These are phyloP conservation scores for Geotrichum restrictum DNA, from an alignment of 1,139 yeast genomes.

Conservation along the genomic window DNA sequence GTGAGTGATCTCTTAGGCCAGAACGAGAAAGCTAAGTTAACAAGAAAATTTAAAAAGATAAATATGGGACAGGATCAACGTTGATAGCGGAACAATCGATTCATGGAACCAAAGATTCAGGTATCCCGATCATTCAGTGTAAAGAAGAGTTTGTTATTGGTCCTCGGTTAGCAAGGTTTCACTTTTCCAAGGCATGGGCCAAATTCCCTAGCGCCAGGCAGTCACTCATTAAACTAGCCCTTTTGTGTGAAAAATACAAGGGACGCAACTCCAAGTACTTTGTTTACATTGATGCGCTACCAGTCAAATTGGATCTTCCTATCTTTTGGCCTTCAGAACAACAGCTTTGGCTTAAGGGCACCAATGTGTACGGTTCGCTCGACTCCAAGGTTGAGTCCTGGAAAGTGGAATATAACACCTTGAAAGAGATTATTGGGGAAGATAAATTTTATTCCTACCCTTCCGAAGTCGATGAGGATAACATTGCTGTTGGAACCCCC, in stretches of 20 bases:
- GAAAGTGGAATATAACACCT: slow-evolving; percentile 33
- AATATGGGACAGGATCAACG: slow-evolving; percentile 24
- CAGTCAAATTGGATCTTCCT: slow-evolving; percentile 16
- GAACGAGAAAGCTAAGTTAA: neutral
- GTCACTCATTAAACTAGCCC: slow-evolving; percentile 27
- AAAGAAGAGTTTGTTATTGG: slow-evolving; percentile 31
- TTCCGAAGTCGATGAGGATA: too few relatives aligned
- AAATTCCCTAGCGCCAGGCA: slow-evolving; percentile 18
- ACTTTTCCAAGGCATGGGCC: slow-evolving; percentile 22
- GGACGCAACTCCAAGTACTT: neutral
- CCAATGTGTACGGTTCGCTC: slow-evolving; percentile 48
- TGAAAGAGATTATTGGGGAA: slow-evolving; percentile 9
- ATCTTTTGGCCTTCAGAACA: slow-evolving; percentile 39
- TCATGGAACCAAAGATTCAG: slow-evolving; percentile 21
- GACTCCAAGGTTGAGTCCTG: slow-evolving; percentile 29
- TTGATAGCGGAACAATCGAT: slow-evolving; percentile 27
- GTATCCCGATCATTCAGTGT: slow-evolving; percentile 27
- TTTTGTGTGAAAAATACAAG: slow-evolving; percentile 23
- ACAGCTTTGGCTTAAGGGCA: slow-evolving; percentile 53
- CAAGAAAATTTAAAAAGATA: neutral
- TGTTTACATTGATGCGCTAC: slow-evolving; percentile 17
- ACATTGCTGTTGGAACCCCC: too few relatives aligned
- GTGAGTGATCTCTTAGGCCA: neutral
- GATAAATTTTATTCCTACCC: too few relatives aligned
- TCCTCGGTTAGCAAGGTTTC: slow-evolving; percentile 26